These are phyloP conservation scores for Aureobasidium sp. DNA, from an alignment of 2,329 filamentous ascomycete genomes.

Conservation along the genomic window DNA sequence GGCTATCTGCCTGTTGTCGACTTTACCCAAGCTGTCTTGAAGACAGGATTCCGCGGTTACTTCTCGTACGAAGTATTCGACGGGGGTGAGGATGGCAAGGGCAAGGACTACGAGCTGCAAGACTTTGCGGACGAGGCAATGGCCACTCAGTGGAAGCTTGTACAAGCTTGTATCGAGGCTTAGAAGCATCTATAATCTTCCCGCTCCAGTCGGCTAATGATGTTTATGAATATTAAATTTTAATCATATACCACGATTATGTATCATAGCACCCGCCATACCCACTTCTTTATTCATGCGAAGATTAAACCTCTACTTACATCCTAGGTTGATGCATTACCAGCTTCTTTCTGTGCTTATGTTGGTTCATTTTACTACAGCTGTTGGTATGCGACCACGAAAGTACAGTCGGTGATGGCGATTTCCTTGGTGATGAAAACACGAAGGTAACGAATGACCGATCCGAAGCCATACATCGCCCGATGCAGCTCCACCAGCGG, in stretches of 20 bases:
- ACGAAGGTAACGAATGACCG: not conserved
- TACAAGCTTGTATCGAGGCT: slow-evolving; percentile 30
- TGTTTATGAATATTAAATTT: not conserved
- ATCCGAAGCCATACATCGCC: too few relatives aligned
- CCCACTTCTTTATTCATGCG: too few relatives aligned
- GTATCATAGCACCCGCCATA: too few relatives aligned
- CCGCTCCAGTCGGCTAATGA: not conserved
- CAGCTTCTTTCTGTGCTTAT: not conserved
- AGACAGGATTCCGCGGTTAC: slow-evolving; percentile 59
- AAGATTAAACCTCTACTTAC: not conserved
- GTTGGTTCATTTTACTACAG: not conserved
- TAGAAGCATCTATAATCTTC: not conserved
- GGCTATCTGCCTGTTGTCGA: slow-evolving; percentile 63
- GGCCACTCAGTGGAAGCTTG: slow-evolving; percentile 30
- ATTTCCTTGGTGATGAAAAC: not conserved
- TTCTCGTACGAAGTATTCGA: slow-evolving; percentile 67
- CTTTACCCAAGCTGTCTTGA: slow-evolving; percentile 56
- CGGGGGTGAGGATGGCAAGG: slow-evolving; percentile 46
- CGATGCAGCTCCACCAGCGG: too few relatives aligned
- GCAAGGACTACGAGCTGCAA: slow-evolving; percentile 43
- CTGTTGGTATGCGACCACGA: too few relatives aligned
- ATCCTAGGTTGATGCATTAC: not conserved
- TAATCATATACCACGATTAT: not conserved
- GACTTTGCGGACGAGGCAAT: slow-evolving; percentile 27
- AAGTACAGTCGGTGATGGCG: not conserved